These are phyloP conservation scores for Pontederia paniculata DNA, from an alignment of 176 grass and related monocot species.

Conservation along the genomic window DNA sequence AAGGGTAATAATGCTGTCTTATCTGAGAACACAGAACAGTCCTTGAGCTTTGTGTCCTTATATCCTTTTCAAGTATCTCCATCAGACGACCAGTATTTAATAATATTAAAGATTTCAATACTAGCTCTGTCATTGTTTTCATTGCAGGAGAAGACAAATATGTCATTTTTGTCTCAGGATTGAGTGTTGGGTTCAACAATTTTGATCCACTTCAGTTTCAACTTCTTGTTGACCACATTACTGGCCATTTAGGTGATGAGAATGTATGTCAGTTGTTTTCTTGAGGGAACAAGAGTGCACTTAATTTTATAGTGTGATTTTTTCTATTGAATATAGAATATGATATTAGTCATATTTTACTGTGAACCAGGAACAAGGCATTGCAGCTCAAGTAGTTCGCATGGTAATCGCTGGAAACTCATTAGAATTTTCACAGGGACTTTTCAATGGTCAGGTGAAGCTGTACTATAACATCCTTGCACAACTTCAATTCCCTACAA, in stretches of 20 bases:
- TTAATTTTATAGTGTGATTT: slow-evolving; percentile 18
- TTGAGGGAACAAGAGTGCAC: slow-evolving; percentile 76
- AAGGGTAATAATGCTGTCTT: too few relatives aligned
- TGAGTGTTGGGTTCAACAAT: slow-evolving; percentile 47
- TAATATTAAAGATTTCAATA: not conserved
- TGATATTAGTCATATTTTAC: slow-evolving; percentile 5
- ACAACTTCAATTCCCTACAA: not conserved
- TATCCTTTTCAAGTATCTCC: too few relatives aligned
- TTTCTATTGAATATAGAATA: not conserved
- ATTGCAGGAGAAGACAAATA: slow-evolving; percentile 84
- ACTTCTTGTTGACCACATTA: slow-evolving; percentile 94
- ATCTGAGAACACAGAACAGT: too few relatives aligned
- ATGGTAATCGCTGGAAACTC: slow-evolving; percentile 86
- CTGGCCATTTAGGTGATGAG: slow-evolving; percentile 90
- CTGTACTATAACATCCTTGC: not conserved
- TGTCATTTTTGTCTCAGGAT: slow-evolving; percentile 75
- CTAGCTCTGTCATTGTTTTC: slow-evolving; percentile 15
- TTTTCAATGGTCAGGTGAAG: slow-evolving; percentile 64
- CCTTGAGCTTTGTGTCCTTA: too few relatives aligned
- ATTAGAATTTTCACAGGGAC: slow-evolving; percentile 54
- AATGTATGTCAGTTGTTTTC: slow-evolving; percentile 51
- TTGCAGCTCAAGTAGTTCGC: slow-evolving; percentile 73
- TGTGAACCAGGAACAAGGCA: slow-evolving; percentile 61
- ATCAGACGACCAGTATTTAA: not conserved
- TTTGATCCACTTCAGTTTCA: slow-evolving; percentile 99